Base-by-base conservation (phyloP, 106 monocot genomes). In the Hemerocallis citrina region DNA sequence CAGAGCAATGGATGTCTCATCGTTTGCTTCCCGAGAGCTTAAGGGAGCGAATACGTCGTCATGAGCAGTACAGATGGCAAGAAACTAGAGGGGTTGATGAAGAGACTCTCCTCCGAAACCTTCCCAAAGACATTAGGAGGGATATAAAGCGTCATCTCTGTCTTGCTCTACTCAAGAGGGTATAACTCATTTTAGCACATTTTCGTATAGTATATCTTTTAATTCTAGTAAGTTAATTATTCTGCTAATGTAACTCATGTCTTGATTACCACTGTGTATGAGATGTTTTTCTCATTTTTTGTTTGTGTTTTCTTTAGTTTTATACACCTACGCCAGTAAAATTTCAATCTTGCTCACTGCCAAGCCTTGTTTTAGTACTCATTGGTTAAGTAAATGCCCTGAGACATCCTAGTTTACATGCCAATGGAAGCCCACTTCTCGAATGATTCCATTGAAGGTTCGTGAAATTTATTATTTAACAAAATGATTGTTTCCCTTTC, bases 101-200 rank as follows among this genome's bases (percentile, higher is more conserved):
- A 77, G 87, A 88, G 61, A 34, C 63, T 57, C 67, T 98, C 34
- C 78, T 98, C 31, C 27, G 28, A 10, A 91, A 82, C 50, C 96
- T 98, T 62, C 96, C 96, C 1, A 91, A 85, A 60, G 91, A 98
- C 68, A 83, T 98, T 36, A 71, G 96, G 37, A 83, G 91, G 59
- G 91, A 98, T 44, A 91, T 98, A 63, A 96, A 92, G 57, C 84
- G 84, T 11, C 96, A 92, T 69, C 91, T 98, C n/a, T 98, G 96
- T 74, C 70, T 98, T 47, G 69, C 69, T 16, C 75, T 98, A 33
- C 79, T 98, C 52, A 81, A 29, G 72, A 81, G 91, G 66, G 96
- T 98, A 79, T n/a, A n/a, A n/a, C n/a, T n/a, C n/a, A n/a, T n/a
- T n/a, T n/a, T n/a, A n/a, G 62, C 52, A 41, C 22, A 54, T 62